phyloP scores from a whole-genome alignment of 345 rosid genomes.

The Populus nigra region DNA sequence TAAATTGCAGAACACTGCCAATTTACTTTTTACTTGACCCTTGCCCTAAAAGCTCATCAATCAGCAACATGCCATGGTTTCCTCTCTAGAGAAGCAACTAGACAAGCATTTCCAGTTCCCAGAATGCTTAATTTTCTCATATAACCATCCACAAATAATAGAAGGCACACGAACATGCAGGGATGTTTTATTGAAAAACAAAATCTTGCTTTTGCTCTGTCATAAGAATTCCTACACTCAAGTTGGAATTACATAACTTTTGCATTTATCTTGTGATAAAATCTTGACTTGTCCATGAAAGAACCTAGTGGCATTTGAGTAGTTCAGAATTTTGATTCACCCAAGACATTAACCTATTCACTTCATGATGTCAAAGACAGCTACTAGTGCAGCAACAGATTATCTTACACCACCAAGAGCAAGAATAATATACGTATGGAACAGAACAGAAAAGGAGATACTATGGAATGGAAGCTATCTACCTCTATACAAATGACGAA shows the following conservation, averaged over 20 bases:
- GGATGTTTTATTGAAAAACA: neutral
- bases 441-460: neutral
- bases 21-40: neutral
- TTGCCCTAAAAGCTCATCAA: neutral
- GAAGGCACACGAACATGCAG: neutral
- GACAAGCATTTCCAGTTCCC: neutral
- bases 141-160: neutral
- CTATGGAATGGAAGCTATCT: slow-evolving; percentile 31
- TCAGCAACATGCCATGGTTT: neutral
- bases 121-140: neutral
- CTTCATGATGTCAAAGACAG: neutral
- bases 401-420: neutral
- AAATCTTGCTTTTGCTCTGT: neutral
- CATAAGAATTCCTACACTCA: neutral
- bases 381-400: neutral
- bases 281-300: neutral
- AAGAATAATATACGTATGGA: neutral
- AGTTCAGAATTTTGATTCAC: neutral
- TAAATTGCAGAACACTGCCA: neutral
- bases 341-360: neutral
- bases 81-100: neutral
- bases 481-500: slow-evolving; percentile 99
- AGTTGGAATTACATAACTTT: neutral
- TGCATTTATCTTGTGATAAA: neutral
- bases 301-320: neutral